Conservation (phyloP, 2,329 filamentous ascomycete species). For the Calonectria pteridis region DNA sequence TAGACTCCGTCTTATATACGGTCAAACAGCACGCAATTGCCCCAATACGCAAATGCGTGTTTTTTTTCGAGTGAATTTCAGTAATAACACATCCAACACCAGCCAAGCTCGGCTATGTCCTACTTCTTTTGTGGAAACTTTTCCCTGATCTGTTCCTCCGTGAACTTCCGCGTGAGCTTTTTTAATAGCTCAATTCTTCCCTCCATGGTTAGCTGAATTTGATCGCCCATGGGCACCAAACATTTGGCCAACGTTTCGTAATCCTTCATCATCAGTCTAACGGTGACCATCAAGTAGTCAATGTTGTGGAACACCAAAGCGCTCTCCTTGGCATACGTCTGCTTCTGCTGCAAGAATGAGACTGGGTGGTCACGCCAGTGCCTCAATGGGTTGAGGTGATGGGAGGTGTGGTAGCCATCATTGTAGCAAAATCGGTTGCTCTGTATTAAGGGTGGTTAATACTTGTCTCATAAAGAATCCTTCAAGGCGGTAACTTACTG, state of each 20-base stretch:
- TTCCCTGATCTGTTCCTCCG: slow-evolving; percentile 40
- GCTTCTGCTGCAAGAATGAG: slow-evolving; percentile 78
- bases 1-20: not conserved
- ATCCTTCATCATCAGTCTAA: slow-evolving; percentile 76
- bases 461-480: not conserved
- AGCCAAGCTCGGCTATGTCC: not conserved
- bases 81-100: not conserved
- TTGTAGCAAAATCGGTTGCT: slow-evolving; percentile 88
- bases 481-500: slow-evolving; percentile 64
- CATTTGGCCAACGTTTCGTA: slow-evolving; percentile 77
- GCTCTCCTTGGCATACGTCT: slow-evolving; percentile 73
- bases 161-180: slow-evolving; percentile 40
- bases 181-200: slow-evolving; percentile 37
- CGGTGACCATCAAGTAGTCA: slow-evolving; percentile 82
- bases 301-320: slow-evolving; percentile 86
- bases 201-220: slow-evolving; percentile 74
- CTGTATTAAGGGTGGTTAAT: slow-evolving; percentile 55
- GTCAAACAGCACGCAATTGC: not conserved
- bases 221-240: slow-evolving; percentile 79
- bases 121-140: slow-evolving; percentile 35
- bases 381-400: slow-evolving; percentile 81
- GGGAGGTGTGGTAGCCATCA: slow-evolving; percentile 85
- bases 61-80: not conserved
- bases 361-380: slow-evolving; percentile 87
- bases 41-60: not conserved